Evolutionary conservation across 2,329 filamentous ascomycete species (phyloP).

Genomic region (Phaeosphaeria sp.): DNA sequence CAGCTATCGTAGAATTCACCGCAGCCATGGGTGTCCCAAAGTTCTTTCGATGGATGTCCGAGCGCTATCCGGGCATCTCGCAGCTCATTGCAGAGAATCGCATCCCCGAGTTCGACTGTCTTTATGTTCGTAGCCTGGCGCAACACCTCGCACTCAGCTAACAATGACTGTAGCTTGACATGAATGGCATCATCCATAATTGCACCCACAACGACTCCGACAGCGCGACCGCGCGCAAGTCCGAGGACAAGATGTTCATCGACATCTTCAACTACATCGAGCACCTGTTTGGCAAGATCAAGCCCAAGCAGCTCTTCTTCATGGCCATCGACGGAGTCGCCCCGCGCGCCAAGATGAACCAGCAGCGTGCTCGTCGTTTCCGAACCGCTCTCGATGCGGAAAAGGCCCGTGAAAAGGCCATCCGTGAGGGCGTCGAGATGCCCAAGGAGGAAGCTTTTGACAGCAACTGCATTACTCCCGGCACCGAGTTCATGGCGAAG

Average conservation of each 20-base stretch:
- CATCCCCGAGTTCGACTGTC: slow-evolving; percentile 97
- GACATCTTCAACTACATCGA: slow-evolving; percentile 99
- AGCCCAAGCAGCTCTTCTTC: slow-evolving; percentile 97
- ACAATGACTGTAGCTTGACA: slow-evolving; percentile 70
- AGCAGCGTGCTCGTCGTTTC: slow-evolving; percentile 94
- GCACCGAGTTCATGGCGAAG: slow-evolving; percentile 97
- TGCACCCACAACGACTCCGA: slow-evolving; percentile 98
- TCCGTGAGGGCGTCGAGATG: slow-evolving; percentile 86
- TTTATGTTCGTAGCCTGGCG: slow-evolving; percentile 70
- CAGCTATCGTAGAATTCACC: slow-evolving; percentile 23
- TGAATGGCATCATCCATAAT: slow-evolving; percentile 99
- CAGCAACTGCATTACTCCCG: slow-evolving; percentile 98
- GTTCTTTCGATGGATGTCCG: slow-evolving; percentile 98
- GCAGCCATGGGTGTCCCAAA: slow-evolving; percentile 76
- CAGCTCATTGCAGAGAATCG: slow-evolving; percentile 98
- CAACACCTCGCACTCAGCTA: slow-evolving; percentile 12
- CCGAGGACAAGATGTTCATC: slow-evolving; percentile 99
- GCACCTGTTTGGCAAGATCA: slow-evolving; percentile 97
- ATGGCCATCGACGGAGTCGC: slow-evolving; percentile 99
- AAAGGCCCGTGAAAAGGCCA: slow-evolving; percentile 87
- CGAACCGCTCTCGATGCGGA: slow-evolving; percentile 92
- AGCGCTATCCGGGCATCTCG: slow-evolving; percentile 97
- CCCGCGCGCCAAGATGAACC: slow-evolving; percentile 99
- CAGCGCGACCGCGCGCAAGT: slow-evolving; percentile 88
- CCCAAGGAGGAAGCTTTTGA: slow-evolving; percentile 96